Percentiles rank a stretch among this genome's conserved stretches.
Conservation (phyloP, 2,329 filamentous ascomycete genomes). For the Gnomoniopsis smithogilvyi region DNA sequence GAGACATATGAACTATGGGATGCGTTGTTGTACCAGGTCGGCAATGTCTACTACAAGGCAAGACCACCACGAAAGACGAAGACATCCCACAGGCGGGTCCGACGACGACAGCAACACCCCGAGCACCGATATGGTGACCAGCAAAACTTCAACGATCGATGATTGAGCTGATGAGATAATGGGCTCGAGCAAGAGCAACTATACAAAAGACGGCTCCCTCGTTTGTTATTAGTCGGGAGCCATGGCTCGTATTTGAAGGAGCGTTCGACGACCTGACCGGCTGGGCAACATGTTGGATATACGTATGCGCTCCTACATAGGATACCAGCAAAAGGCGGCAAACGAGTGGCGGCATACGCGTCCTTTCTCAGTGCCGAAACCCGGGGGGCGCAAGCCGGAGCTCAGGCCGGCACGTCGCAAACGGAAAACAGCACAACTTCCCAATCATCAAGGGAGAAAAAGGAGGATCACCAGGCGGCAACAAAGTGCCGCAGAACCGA, state of each 20-base stretch:
- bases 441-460: too few species aligned
- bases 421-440: background rate
- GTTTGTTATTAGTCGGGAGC: background rate
- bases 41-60: slow-evolving; percentile 34
- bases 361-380: background rate
- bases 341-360: background rate
- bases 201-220: background rate
- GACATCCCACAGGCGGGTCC: background rate
- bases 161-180: too few species aligned
- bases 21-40: slow-evolving; percentile 35
- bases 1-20: slow-evolving; percentile 37
- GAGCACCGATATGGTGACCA: too few species aligned
- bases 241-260: background rate
- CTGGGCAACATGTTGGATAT: too few species aligned
- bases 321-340: background rate
- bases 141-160: background rate
- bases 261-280: too few species aligned
- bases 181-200: background rate
- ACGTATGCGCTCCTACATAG: background rate
- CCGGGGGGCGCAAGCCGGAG: too few species aligned
- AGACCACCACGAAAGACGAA: background rate
- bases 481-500: too few species aligned
- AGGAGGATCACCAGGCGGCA: too few species aligned
- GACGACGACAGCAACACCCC: background rate
- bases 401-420: background rate